Evolutionary conservation across 768 basidiomycete genomes (phyloP).

Genomic region (Pleurotus giganteus): DNA sequence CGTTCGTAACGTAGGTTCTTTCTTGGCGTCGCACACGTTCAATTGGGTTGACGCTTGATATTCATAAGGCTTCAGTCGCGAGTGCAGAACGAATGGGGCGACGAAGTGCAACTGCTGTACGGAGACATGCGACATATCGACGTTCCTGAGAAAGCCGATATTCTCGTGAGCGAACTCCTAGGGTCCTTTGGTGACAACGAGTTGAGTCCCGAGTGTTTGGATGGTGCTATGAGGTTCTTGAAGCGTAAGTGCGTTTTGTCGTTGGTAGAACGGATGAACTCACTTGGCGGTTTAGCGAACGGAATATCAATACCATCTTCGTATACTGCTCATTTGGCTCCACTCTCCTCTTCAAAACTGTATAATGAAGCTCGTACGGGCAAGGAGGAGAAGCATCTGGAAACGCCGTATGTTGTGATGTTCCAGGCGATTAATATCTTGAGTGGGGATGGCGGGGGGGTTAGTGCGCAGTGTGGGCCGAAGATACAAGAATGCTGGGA

Average conservation of each 20-base stretch:
- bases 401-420: slow-evolving; percentile 99
- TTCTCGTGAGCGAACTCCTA: slow-evolving; percentile 91
- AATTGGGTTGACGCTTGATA: slow-evolving; percentile 10
- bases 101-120: slow-evolving; percentile 76
- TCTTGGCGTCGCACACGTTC: slow-evolving; percentile 9
- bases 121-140: slow-evolving; percentile 91
- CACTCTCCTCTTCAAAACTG: slow-evolving; percentile 90
- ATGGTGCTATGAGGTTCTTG: slow-evolving; percentile 91
- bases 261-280: background rate
- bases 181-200: slow-evolving; percentile 99
- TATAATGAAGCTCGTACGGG: slow-evolving; percentile 74
- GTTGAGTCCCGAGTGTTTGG: slow-evolving; percentile 95
- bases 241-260: slow-evolving; percentile 59
- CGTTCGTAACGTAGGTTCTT: slow-evolving; percentile 82
- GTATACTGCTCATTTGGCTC: slow-evolving; percentile 93
- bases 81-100: slow-evolving; percentile 79
- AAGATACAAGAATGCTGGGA: slow-evolving; percentile 96
- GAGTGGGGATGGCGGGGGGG: slow-evolving; percentile 67
- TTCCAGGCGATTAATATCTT: slow-evolving; percentile 91
- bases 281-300: slow-evolving; percentile 49
- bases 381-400: slow-evolving; percentile 70
- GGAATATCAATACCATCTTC: slow-evolving; percentile 97
- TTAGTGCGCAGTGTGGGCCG: slow-evolving; percentile 69
- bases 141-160: slow-evolving; percentile 86
- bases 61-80: slow-evolving; percentile 77